Conservation (phyloP, 106 monocot species). For the Acanthochlamys bracteata region DNA sequence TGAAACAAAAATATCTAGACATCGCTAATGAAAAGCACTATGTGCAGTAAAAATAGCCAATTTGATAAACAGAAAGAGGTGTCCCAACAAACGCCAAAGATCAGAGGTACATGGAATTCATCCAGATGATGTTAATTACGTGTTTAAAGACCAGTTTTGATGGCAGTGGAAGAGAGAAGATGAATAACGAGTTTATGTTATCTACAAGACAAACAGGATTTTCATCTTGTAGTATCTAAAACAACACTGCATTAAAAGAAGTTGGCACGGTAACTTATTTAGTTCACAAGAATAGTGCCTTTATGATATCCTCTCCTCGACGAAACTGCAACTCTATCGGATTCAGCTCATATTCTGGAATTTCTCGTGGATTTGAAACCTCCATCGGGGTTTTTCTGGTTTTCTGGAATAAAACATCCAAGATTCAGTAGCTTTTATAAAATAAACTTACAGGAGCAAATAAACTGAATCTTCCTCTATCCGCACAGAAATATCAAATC, state of each 20-base stretch:
- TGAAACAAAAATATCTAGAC: background rate
- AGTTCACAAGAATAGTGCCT: constrained; percentile 25
- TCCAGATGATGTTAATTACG: no score
- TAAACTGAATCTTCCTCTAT: background rate
- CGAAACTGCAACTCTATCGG: constrained; percentile 71
- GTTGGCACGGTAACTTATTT: background rate
- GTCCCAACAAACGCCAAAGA: no score
- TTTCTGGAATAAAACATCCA: constrained; percentile 32
- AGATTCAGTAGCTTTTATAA: background rate
- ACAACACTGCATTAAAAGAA: no score
- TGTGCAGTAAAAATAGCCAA: no score
- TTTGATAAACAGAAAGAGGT: no score
- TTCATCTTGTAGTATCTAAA: no score
- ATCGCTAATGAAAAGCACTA: background rate
- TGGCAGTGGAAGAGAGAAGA: no score
- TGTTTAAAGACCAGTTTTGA: no score
- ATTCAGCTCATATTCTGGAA: constrained; percentile 95
- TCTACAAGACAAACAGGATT: no score
- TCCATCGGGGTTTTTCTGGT: constrained; percentile 78
- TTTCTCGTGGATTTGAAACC: constrained; percentile 80
- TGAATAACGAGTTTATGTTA: no score
- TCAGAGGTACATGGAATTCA: no score
- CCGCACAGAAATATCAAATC: background rate
- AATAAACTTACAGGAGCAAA: background rate
- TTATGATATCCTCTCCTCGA: constrained; percentile 37